Evolutionary conservation across 2,329 filamentous ascomycete genomes (phyloP).

Genomic region (Colletotrichum liaoningense): DNA sequence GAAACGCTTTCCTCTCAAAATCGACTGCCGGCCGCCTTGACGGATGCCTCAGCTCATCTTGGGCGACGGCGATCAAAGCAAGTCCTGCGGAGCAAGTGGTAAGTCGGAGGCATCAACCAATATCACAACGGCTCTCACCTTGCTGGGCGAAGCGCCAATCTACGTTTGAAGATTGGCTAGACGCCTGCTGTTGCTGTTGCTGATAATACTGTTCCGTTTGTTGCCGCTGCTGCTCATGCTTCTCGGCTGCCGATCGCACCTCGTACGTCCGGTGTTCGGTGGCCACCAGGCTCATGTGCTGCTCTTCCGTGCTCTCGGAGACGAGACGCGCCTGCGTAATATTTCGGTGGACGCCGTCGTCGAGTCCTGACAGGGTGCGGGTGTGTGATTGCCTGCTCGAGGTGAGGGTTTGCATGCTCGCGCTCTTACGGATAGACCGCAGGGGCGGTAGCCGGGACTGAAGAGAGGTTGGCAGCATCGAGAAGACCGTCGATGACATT

Average conservation of each 20-base stretch:
- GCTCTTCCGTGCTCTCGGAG: constrained; percentile 31
- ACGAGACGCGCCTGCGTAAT: constrained; percentile 20
- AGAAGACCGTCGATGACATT: constrained; percentile 60
- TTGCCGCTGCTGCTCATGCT: constrained; percentile 14
- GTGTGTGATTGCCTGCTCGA: constrained; percentile 26
- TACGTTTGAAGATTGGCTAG: constrained; percentile 44
- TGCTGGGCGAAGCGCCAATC: constrained; percentile 49
- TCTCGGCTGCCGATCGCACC: constrained; percentile 11
- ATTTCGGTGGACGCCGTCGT: constrained; percentile 23
- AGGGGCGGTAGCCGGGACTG: constrained; percentile 63
- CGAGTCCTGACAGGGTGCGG: constrained; percentile 30
- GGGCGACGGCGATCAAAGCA: constrained; percentile 28
- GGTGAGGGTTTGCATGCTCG: constrained; percentile 43
- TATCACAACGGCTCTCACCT: constrained; percentile 38
- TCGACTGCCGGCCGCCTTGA: constrained; percentile 28
- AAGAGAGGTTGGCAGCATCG: constrained; percentile 64
- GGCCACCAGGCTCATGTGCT: constrained; percentile 28
- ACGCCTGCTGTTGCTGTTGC: constrained; percentile 25
- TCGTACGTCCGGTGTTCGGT: constrained; percentile 26
- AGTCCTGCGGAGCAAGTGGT: constrained; percentile 15
- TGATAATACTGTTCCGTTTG: constrained; percentile 20
- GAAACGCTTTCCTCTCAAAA: constrained; percentile 69
- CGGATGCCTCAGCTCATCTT: constrained; percentile 26
- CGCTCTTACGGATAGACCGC: constrained; percentile 58
- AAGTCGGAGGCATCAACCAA: background rate